Conservation (phyloP, 2,329 filamentous ascomycete genomes). For the Colletotrichum sp. region DNA sequence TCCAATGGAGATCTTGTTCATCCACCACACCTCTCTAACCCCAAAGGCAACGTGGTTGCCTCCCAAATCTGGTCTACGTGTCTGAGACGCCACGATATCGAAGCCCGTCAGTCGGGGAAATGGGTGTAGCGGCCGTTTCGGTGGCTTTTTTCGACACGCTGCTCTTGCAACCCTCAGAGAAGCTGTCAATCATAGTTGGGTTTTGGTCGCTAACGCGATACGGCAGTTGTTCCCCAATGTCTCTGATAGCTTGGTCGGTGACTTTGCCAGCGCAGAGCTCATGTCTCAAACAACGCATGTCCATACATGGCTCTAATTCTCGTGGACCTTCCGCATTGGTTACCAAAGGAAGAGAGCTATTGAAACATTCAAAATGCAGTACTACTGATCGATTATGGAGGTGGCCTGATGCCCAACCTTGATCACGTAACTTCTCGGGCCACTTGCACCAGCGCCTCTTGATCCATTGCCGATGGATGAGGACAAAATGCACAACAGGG, state of each 20-base stretch:
- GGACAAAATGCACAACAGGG: neutral
- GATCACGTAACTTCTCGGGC: neutral
- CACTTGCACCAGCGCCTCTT: neutral
- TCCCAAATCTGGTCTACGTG: neutral
- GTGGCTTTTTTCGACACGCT: neutral
- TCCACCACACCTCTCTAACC: neutral
- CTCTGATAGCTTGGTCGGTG: neutral
- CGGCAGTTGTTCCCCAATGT: neutral
- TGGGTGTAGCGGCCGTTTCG: neutral
- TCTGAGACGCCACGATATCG: conserved; percentile 6
- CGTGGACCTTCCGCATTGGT: neutral
- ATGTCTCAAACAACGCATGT: neutral
- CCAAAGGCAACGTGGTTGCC: neutral
- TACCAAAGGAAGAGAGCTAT: neutral
- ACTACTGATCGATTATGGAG: neutral
- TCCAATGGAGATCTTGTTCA: neutral
- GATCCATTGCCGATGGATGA: neutral
- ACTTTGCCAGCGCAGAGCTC: neutral
- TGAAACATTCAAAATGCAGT: neutral
- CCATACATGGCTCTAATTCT: neutral
- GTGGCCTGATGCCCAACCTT: neutral
- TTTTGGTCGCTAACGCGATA: neutral
- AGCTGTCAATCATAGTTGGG: neutral
- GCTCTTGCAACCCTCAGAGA: neutral
- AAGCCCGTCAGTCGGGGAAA: neutral